Conservation (phyloP, 306 rosid genomes). For the Cucurbita argyrosperma region DNA sequence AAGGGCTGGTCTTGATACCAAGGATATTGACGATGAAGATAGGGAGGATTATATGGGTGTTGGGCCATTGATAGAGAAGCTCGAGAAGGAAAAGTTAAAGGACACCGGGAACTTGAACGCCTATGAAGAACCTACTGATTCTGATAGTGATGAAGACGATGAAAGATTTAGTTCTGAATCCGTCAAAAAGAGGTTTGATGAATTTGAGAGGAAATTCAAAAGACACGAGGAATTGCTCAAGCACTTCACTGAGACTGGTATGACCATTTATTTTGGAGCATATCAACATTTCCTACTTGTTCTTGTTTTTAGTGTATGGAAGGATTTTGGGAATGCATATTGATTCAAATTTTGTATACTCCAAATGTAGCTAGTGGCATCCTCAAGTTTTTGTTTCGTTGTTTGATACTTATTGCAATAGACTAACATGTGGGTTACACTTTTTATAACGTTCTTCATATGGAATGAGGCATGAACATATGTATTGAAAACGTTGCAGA, state of each 20-base stretch:
- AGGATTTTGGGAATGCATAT: neutral
- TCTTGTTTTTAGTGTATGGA: neutral
- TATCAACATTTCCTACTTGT: neutral
- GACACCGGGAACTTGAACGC: conserved; percentile 14
- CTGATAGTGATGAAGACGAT: conserved; percentile 67
- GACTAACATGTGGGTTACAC: neutral
- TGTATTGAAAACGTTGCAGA: neutral
- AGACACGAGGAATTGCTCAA: conserved; percentile 53
- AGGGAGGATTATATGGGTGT: conserved; percentile 58
- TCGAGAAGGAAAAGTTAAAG: conserved; percentile 34
- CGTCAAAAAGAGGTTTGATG: conserved; percentile 15
- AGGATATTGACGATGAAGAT: conserved; percentile 33
- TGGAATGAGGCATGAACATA: neutral
- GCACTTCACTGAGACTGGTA: conserved; percentile 38
- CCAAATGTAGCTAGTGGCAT: neutral
- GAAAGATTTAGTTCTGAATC: conserved; percentile 31
- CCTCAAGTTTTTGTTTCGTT: neutral
- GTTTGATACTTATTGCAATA: neutral
- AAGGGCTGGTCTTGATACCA: conserved; percentile 46
- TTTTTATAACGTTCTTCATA: neutral
- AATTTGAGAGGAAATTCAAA: conserved; percentile 49
- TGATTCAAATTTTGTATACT: neutral
- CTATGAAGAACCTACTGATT: conserved; percentile 67
- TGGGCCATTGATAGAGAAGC: conserved; percentile 49
- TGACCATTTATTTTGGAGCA: neutral